Base-by-base conservation (phyloP, 2,329 filamentous ascomycete species). In the Apiospora arundinis region DNA sequence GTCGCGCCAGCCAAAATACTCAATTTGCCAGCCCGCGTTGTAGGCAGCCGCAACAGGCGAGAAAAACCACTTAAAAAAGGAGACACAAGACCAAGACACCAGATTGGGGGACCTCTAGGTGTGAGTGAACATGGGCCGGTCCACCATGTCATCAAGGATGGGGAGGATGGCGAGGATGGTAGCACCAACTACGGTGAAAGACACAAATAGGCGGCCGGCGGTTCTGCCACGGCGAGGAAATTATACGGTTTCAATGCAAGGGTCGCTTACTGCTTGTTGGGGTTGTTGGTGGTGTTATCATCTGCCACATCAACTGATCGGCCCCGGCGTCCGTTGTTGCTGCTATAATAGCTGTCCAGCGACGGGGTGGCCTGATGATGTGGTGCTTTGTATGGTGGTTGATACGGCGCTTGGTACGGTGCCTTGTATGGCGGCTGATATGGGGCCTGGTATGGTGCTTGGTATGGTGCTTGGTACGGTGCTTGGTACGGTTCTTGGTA, bases 111-210 rank as follows among this genome's bases (percentile, higher is more conserved):
- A 32, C 32, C 32, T 32, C 32, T 3, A 32, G 32, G 56, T 63
- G 56, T n/a, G 18, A 63, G 32, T 40, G 56, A 63, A 63, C 56
- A 63, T 63, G 56, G 56, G 6, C 56, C 32, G 56, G 56, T 40
- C 56, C 56, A 63, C 56, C 56, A 63, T 18, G 9, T n/a, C 56
- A 40, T 23, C 56, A 63, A 63, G 56, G 32, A n/a, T 45, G 42
- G 42, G 42, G 12, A 45, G 42, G 42, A 45, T 45, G 42, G 42
- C 12, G 42, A 45, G 12, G 11, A 16, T 63, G 56, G 56, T 63
- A 63, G 56, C 56, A 63, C 56, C 56, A 63, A 63, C 56, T 63
- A 40, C 56, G 56, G 56, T 63, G 56, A 21, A 40, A 63, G 56
- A 63, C 56, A 11, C 32, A 63, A 63, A 63, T 63, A 63, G 56